These are phyloP conservation scores for Abelmoschus esculentus DNA, from an alignment of 345 rosid genomes.

Conservation along the genomic window DNA sequence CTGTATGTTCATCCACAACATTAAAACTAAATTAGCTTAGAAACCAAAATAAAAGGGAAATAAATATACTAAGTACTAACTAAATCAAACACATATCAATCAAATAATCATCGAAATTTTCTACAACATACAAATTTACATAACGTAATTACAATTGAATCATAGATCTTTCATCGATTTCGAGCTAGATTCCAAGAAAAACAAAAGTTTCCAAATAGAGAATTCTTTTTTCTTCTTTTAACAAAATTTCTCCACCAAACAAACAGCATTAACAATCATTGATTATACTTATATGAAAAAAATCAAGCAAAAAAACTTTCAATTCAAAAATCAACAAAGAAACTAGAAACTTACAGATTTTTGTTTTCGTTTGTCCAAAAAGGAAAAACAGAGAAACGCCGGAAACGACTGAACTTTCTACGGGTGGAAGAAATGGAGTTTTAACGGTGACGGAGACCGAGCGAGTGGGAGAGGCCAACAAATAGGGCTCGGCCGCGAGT, in stretches of 20 bases:
- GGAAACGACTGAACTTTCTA: not conserved
- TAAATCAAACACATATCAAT: not conserved
- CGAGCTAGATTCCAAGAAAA: too few species aligned
- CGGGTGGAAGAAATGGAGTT: not conserved
- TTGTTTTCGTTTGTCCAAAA: not conserved
- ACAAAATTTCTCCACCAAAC: not conserved
- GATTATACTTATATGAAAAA: not conserved
- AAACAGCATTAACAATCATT: not conserved
- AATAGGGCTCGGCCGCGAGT: not conserved
- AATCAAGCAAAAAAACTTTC: not conserved
- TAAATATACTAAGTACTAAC: not conserved
- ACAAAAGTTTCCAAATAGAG: too few species aligned
- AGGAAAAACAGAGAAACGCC: constrained; percentile 1
- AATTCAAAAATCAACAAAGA: not conserved
- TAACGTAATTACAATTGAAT: not conserved
- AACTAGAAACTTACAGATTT: not conserved
- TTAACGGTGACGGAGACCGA: not conserved
- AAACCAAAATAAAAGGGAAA: not conserved
- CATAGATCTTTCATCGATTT: not conserved
- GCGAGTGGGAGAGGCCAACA: not conserved
- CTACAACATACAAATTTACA: not conserved
- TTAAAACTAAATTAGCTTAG: not conserved
- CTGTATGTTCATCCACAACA: constrained; percentile 8
- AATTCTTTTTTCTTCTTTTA: too few species aligned
- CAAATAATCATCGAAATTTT: too few species aligned